phyloP scores from a whole-genome alignment of 208 protist species.

The Trypanosoma rangeli region DNA sequence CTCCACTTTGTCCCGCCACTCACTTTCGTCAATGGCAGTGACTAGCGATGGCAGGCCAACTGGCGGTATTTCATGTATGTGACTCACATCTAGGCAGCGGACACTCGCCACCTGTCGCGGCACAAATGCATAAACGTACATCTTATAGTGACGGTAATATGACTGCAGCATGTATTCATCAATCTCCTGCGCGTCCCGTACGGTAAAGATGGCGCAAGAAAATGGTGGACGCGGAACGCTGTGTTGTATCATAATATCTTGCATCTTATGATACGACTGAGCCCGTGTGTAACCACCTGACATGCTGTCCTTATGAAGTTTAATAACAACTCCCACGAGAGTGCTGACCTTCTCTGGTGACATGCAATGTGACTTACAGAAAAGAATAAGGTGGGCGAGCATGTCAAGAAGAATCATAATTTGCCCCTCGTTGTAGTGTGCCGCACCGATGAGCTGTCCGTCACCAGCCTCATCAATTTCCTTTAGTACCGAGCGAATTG shows the following conservation, averaged over 20 bases:
- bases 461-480: conserved; percentile 27
- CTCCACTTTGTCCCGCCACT: conserved; percentile 75
- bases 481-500: conserved; percentile 47
- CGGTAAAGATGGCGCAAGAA: conserved; percentile 77
- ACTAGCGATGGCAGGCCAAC: conserved; percentile 52
- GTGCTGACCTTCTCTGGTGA: conserved; percentile 82
- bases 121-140: conserved; percentile 91
- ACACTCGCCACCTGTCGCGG: conserved; percentile 63
- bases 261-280: conserved; percentile 70
- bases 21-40: conserved; percentile 47
- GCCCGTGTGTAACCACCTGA: conserved; percentile 44
- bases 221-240: conserved; percentile 89
- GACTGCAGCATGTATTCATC: conserved; percentile 85
- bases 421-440: conserved; percentile 39
- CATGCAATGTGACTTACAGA: conserved; percentile 61
- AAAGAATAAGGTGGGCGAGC: conserved; percentile 80
- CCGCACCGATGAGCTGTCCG: conserved; percentile 34
- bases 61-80: conserved; percentile 57
- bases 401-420: conserved; percentile 74
- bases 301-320: conserved; percentile 76
- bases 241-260: conserved; percentile 74
- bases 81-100: conserved; percentile 42
- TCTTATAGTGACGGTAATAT: conserved; percentile 92
- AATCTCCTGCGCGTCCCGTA: conserved; percentile 81
- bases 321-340: conserved; percentile 66